Evolutionary conservation across 176 grass and related monocot genomes (phyloP).

Genomic region (maize (Zea mays)): Zm-B73-REFERENCE-NAM-5.0 NC_050098.1:234669001-234669500

Average conservation of each 20-base stretch:
- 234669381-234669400: constrained; percentile 1
- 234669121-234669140: constrained; percentile 42
- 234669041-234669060: constrained; percentile 27
- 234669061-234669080: constrained; percentile 20
- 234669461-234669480: background rate
- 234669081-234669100: constrained; percentile 29
- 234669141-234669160: constrained; percentile 30
- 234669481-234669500: too few relatives aligned
- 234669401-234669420: constrained; percentile 28
- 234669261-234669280: constrained; percentile 28
- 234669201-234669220: constrained; percentile 21
- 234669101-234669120: constrained; percentile 1
- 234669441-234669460: background rate
- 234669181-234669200: background rate
- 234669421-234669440: constrained; percentile 24
- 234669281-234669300: constrained; percentile 5
- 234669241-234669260: constrained; percentile 1
- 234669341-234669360: constrained; percentile 1
- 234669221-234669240: constrained; percentile 25
- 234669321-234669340: background rate
- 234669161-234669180: background rate
- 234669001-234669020: background rate
- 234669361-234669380: background rate
- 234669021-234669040: constrained; percentile 6
- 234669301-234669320: background rate